A percentile compares a stretch with the other conserved stretches of the same genome.
phyloP scores from a whole-genome alignment of 2,329 filamentous ascomycete genomes.

The Didymella lethalis region DNA sequence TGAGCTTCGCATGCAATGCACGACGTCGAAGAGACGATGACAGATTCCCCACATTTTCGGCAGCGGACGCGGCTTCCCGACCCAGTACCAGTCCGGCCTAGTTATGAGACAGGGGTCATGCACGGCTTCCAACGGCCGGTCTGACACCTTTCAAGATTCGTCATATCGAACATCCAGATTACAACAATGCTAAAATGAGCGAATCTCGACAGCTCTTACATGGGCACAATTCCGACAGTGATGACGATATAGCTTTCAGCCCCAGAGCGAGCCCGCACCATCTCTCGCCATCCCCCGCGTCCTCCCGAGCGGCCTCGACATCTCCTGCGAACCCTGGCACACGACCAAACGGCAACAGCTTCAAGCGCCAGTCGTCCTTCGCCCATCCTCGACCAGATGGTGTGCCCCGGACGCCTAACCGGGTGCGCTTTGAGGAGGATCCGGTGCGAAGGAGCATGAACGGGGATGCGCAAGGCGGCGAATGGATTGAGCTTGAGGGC shows the following conservation, averaged over 20 bases:
- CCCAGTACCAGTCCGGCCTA: slow-evolving; percentile 1
- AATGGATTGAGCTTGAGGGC: slow-evolving; percentile 63
- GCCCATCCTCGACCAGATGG: slow-evolving; percentile 57
- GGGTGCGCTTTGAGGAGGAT: slow-evolving; percentile 73
- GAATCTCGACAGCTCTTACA: slow-evolving; percentile 51
- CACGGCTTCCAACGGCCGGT: slow-evolving; percentile 12
- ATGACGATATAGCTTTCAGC: slow-evolving; percentile 37
- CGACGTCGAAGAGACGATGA: not conserved
- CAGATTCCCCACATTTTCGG: slow-evolving; percentile 16
- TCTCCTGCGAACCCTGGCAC: slow-evolving; percentile 41
- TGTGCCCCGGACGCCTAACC: slow-evolving; percentile 71
- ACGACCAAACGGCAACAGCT: slow-evolving; percentile 34
- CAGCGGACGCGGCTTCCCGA: not conserved
- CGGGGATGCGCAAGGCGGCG: slow-evolving; percentile 39
- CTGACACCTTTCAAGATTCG: slow-evolving; percentile 23
- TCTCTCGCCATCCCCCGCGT: slow-evolving; percentile 39
- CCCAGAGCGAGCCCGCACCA: slow-evolving; percentile 29
- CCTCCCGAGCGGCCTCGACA: slow-evolving; percentile 40
- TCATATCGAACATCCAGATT: slow-evolving; percentile 4
- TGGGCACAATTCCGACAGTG: slow-evolving; percentile 43
- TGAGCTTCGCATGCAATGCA: not conserved
- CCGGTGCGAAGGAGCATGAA: slow-evolving; percentile 46
- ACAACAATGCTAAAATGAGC: slow-evolving; percentile 51
- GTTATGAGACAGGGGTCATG: slow-evolving; percentile 11
- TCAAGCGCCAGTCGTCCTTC: slow-evolving; percentile 54